Evolutionary conservation across 2,329 filamentous ascomycete species (phyloP).

Genomic region (Exutisphaerella laricina): DNA sequence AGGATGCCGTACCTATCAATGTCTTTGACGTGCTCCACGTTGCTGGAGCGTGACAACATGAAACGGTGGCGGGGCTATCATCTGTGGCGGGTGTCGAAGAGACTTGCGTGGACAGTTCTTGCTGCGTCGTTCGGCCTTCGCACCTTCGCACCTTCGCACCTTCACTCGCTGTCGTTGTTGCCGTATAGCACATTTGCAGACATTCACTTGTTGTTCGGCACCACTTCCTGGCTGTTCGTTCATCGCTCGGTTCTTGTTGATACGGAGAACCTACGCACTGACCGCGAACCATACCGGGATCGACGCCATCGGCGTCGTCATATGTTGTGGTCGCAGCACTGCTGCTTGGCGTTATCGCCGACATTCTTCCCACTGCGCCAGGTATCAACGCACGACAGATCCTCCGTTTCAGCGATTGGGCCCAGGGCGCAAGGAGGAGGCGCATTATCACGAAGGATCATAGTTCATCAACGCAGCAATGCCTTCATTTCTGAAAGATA

Average conservation of each 20-base stretch:
- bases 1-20: neutral
- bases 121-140: too few relatives aligned
- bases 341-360: neutral
- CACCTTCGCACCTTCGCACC: too few relatives aligned
- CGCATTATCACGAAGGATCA: too few relatives aligned
- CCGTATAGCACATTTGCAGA: too few relatives aligned
- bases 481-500: conserved; percentile 23
- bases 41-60: too few relatives aligned
- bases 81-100: too few relatives aligned
- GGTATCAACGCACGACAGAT: too few relatives aligned
- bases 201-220: neutral
- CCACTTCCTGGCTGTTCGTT: neutral
- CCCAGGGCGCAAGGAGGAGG: neutral
- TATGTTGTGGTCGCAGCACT: neutral
- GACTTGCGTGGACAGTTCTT: too few relatives aligned
- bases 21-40: conserved; percentile 1
- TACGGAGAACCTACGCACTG: neutral
- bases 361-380: neutral
- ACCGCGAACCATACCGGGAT: neutral
- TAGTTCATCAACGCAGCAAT: too few relatives aligned
- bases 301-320: neutral
- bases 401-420: neutral
- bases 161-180: too few relatives aligned
- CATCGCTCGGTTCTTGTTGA: too few relatives aligned
- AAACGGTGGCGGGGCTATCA: too few relatives aligned